Evolutionary conservation across 2,329 filamentous ascomycete genomes (phyloP).

Genomic region (Aspergillus sojae): DNA sequence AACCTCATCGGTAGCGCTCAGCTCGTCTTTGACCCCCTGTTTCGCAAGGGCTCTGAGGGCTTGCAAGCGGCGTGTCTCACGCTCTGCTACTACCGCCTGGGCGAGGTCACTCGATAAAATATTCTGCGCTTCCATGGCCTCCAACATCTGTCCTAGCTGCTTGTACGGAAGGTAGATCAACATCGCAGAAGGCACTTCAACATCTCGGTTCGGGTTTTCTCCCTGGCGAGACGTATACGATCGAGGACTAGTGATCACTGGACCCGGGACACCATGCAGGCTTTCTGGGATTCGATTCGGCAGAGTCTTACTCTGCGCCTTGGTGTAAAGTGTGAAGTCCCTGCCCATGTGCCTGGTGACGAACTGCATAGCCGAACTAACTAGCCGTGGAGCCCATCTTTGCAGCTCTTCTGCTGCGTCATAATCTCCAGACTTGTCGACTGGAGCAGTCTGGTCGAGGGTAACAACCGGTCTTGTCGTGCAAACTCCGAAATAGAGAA

Average conservation of each 20-base stretch:
- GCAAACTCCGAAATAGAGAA: slow-evolving; percentile 31
- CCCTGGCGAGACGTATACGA: slow-evolving; percentile 17
- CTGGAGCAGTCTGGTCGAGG: not conserved
- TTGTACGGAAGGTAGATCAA: slow-evolving; percentile 32
- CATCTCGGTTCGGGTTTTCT: slow-evolving; percentile 18
- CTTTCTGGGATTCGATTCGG: slow-evolving; percentile 30
- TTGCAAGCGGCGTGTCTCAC: slow-evolving; percentile 32
- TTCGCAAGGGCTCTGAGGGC: slow-evolving; percentile 20
- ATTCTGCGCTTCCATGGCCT: slow-evolving; percentile 18
- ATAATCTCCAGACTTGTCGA: slow-evolving; percentile 6
- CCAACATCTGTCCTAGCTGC: slow-evolving; percentile 25
- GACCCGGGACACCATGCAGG: slow-evolving; percentile 18
- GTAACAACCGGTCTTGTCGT: slow-evolving; percentile 26
- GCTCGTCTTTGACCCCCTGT: not conserved
- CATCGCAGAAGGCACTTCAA: slow-evolving; percentile 27
- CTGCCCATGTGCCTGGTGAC: slow-evolving; percentile 22
- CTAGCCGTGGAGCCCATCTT: slow-evolving; percentile 14
- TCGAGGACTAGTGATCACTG: slow-evolving; percentile 21
- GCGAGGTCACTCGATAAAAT: slow-evolving; percentile 21
- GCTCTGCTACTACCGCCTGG: slow-evolving; percentile 27
- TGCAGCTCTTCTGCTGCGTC: slow-evolving; percentile 8
- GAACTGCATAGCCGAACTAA: slow-evolving; percentile 26
- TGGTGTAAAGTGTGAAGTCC: slow-evolving; percentile 28
- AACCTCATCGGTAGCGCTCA: slow-evolving; percentile 6
- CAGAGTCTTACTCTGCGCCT: slow-evolving; percentile 25